phyloP scores from a whole-genome alignment of 163 green algal species.

The Scenedesmus sp. region DNA sequence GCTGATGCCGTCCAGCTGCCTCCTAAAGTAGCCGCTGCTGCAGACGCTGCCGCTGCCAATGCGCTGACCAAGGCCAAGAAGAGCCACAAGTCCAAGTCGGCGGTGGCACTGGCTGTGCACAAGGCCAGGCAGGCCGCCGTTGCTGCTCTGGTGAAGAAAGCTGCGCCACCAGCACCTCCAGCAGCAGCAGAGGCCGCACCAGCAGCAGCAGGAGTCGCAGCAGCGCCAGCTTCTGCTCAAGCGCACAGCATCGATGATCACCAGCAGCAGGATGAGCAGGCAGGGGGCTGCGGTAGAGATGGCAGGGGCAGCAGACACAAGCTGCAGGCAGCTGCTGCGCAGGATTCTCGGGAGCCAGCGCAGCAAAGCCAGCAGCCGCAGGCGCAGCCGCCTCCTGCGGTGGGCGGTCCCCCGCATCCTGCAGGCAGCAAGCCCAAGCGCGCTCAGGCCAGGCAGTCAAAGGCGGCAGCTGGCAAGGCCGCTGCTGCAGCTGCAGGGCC shows the following conservation, averaged over 20 bases:
- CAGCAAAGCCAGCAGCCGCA: conserved; percentile 13
- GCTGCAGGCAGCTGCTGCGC: not conserved
- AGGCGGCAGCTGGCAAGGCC: not conserved
- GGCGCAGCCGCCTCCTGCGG: conserved; percentile 4
- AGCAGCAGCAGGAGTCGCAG: conserved; percentile 31
- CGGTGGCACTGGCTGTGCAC: not conserved
- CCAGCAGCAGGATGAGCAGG: conserved; percentile 18
- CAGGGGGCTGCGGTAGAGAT: not conserved
- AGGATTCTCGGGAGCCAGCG: not conserved
- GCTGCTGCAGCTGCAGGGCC: not conserved
- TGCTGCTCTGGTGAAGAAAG: not conserved
- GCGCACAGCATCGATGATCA: conserved; percentile 1
- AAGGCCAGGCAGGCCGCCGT: not conserved
- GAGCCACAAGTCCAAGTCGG: not conserved
- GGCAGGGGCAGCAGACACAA: not conserved
- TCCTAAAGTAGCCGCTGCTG: not conserved
- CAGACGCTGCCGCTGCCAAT: not conserved
- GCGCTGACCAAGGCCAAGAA: not conserved
- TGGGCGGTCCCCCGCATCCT: not conserved
- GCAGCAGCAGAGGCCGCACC: not conserved
- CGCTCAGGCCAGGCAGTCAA: not conserved
- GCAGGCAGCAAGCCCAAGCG: not conserved
- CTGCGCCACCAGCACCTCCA: not conserved
- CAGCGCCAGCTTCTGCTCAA: not conserved
- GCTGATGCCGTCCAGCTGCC: not conserved